Evolutionary conservation across 352 stramenopile species (phyloP).

Genomic region (Pseudoperonospora humuli): DNA sequence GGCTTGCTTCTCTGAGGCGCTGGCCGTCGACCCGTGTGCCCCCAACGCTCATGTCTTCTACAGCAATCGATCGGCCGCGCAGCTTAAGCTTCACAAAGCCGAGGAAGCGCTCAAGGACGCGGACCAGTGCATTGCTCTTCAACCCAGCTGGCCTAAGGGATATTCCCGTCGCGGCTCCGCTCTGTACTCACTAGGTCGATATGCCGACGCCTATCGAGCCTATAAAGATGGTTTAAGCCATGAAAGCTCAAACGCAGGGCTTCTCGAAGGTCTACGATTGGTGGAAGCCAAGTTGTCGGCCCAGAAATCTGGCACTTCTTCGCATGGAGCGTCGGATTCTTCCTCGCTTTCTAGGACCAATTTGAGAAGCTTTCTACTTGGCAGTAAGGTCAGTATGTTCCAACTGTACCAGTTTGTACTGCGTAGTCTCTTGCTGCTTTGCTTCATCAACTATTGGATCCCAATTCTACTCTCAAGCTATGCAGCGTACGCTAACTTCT

Average conservation of each 20-base stretch:
- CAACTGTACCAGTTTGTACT: constrained; percentile 62
- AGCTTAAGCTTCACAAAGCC: constrained; percentile 75
- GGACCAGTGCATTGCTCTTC: constrained; percentile 66
- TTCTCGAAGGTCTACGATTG: constrained; percentile 57
- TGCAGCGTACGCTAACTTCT: constrained; percentile 62
- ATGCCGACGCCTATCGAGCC: constrained; percentile 59
- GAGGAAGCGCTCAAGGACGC: constrained; percentile 62
- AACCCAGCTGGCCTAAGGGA: constrained; percentile 79
- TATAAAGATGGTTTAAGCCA: constrained; percentile 71
- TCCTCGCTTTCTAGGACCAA: constrained; percentile 7
- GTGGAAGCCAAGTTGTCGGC: constrained; percentile 48
- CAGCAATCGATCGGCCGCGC: constrained; percentile 79
- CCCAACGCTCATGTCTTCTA: constrained; percentile 61
- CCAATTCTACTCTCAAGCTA: constrained; percentile 33
- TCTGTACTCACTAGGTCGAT: constrained; percentile 56
- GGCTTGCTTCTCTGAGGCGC: constrained; percentile 67
- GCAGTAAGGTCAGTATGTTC: constrained; percentile 62
- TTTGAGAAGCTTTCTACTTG: constrained; percentile 45
- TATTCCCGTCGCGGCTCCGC: constrained; percentile 81
- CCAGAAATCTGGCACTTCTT: constrained; percentile 5
- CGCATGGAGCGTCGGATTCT: background rate
- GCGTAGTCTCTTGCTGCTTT: constrained; percentile 51
- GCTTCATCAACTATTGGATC: constrained; percentile 72
- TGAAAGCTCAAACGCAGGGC: constrained; percentile 52
- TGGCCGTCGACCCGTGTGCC: constrained; percentile 36